Conservation (phyloP, 1,284 basidiomycete species). For the Rhodotorula sp. region DNA sequence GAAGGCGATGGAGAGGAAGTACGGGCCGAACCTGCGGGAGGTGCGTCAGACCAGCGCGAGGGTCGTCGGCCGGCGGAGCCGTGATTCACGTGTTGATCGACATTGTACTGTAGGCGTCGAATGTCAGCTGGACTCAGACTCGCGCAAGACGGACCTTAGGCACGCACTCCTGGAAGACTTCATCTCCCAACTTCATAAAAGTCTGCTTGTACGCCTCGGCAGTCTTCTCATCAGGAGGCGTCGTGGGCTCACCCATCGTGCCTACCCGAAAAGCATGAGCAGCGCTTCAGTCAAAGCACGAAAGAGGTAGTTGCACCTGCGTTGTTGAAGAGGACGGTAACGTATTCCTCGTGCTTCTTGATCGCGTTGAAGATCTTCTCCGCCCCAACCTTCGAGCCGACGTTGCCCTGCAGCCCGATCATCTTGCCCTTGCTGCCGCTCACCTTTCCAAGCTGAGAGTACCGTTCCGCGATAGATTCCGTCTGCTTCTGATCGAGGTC, state of each 20-base stretch:
- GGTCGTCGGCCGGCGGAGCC: background rate
- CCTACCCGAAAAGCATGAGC: too few species aligned
- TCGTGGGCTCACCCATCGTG: constrained; percentile 5
- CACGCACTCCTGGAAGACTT: constrained; percentile 14
- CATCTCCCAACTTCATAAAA: constrained; percentile 12
- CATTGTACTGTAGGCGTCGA: background rate
- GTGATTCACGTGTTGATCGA: constrained; percentile 7
- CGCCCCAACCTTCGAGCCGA: constrained; percentile 13
- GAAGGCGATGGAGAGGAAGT: constrained; percentile 27
- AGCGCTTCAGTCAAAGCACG: too few species aligned
- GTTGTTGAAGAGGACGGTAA: constrained; percentile 24
- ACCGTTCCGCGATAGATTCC: constrained; percentile 4
- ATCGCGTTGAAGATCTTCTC: constrained; percentile 1
- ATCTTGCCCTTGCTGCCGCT: constrained; percentile 8
- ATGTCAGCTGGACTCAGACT: too few species aligned
- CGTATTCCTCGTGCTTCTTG: constrained; percentile 12
- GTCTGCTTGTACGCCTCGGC: constrained; percentile 10
- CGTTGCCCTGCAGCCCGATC: constrained; percentile 12
- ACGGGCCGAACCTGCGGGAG: constrained; percentile 18
- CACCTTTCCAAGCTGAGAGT: constrained; percentile 2
- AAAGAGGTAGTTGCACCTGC: constrained; percentile 1
- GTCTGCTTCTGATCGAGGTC: constrained; percentile 15
- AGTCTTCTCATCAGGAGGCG: background rate
- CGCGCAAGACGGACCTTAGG: too few species aligned
- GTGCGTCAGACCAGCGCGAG: too few species aligned